Evolutionary conservation across 768 basidiomycete species (phyloP).

Genomic region (Dentipellis sp.): DNA sequence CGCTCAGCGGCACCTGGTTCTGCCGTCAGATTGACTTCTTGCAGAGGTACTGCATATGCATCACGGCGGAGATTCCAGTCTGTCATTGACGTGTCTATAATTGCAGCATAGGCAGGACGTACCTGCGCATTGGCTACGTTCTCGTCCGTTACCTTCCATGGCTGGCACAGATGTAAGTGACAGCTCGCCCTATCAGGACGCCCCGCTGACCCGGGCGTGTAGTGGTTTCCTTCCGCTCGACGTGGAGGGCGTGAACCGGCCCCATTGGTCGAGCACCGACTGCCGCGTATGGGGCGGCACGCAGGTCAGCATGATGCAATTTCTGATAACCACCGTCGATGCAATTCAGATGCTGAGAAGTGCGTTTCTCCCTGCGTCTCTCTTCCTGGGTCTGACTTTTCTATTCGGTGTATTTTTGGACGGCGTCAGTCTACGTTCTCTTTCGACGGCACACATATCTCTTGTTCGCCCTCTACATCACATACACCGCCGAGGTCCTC

Average conservation of each 20-base stretch:
- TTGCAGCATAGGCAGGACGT: too few relatives aligned
- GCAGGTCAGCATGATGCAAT: constrained; percentile 15
- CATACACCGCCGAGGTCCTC: constrained; percentile 7
- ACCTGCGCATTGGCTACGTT: neutral
- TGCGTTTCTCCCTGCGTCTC: neutral
- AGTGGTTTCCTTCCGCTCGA: constrained; percentile 17
- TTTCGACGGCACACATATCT: constrained; percentile 11
- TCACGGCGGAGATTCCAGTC: too few relatives aligned
- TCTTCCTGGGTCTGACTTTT: neutral
- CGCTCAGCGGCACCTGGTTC: too few relatives aligned
- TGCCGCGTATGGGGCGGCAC: constrained; percentile 16
- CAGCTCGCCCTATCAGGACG: too few relatives aligned
- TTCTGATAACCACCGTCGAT: constrained; percentile 19
- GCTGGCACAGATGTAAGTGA: neutral
- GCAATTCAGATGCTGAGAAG: constrained; percentile 18
- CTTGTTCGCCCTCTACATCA: constrained; percentile 4
- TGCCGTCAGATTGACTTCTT: neutral
- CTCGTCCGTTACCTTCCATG: neutral
- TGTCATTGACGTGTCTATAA: too few relatives aligned
- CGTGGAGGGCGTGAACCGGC: constrained; percentile 15
- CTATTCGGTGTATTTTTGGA: neutral
- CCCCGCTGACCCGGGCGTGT: too few relatives aligned
- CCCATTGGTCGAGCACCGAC: constrained; percentile 8
- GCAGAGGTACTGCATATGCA: neutral
- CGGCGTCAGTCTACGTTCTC: constrained; percentile 16